These are phyloP conservation scores for Scutellaria baicalensis DNA, from an alignment of 257 asterid genomes.

Conservation along the genomic window DNA sequence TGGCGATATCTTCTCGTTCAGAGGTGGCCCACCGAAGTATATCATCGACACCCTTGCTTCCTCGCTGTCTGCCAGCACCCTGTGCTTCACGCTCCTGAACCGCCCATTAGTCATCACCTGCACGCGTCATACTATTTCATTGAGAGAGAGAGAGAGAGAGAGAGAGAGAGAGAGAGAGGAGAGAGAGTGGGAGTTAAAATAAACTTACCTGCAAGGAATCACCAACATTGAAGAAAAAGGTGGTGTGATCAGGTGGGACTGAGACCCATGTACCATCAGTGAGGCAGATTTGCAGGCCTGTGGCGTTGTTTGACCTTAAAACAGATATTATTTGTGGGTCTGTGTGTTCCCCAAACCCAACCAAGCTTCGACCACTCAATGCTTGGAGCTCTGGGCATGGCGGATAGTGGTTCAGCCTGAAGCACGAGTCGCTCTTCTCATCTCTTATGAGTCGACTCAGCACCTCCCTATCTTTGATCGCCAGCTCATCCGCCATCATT, in stretches of 20 bases:
- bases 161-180: not conserved
- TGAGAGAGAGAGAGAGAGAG: not conserved
- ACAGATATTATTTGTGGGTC: conserved; percentile 54
- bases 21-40: conserved; percentile 62
- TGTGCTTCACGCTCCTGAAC: conserved; percentile 56
- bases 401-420: conserved; percentile 55
- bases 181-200: not conserved
- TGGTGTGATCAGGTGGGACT: conserved; percentile 40
- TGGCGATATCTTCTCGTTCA: conserved; percentile 40
- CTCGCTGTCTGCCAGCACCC: conserved; percentile 37
- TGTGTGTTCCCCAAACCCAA: conserved; percentile 58
- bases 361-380: conserved; percentile 25
- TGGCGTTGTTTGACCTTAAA: conserved; percentile 32
- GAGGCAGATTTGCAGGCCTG: conserved; percentile 42
- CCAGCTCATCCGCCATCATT: conserved; percentile 39
- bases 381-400: conserved; percentile 35
- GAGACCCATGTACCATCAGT: conserved; percentile 41
- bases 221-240: conserved; percentile 49
- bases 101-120: conserved; percentile 67
- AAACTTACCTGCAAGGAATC: conserved; percentile 40
- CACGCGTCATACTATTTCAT: not conserved
- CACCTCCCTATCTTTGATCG: not conserved
- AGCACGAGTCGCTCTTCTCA: conserved; percentile 30
- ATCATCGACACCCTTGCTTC: conserved; percentile 55
- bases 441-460: conserved; percentile 32